Base-by-base conservation (phyloP, 2,329 filamentous ascomycete genomes). In the Trichophyton equinum region DNA sequence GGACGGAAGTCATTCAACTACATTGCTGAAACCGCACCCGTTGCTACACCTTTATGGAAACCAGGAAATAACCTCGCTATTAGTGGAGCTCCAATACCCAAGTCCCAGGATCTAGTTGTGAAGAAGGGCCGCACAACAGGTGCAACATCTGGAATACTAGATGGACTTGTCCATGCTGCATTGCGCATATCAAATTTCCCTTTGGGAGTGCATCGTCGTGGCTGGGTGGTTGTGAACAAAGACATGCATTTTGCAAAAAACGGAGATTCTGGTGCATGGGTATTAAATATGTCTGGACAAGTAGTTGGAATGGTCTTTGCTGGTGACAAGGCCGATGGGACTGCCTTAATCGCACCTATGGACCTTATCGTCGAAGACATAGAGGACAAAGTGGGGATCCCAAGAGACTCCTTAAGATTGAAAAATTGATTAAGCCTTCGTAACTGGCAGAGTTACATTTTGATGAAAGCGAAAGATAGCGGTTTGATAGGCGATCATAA, bases 191-290 rank as follows among this genome's bases (percentile, higher is more conserved):
- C 38, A 6, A 9, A 13, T 2, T 6, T 42, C 15, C 38, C 38
- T 42, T 13, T 2, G 9, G 38, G 38, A 4, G 22, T 61, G 8
- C 40, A 61, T n/a, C 53, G 38, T 27, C 20, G 53, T 8, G 51
- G 22, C n/a, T 58, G 1, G 8, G 18, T 38, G 7, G 25, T 61
- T 30, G 9, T 20, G 2, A 40, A 22, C 36, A 7, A 5, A 3
- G 1, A 13, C 5, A n/a, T 6, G 15, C 38, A 13, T n/a, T 42
- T 42, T n/a, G 38, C 25, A 3, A 5, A 20, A 7, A 2, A 25
- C 22, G 27, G 60, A 22, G 57, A 55, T 44, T 47, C 57, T 6
- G n/a, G 60, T 38, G 6, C 60, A 5, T 61, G 60, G 60, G 36
- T 33, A 8, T 15, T 61, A 7, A 57, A 56, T 20, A 51, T 22